Evolutionary conservation across 208 protist genomes (phyloP), one percentile per base, ranked within the genome.

Genomic region (Wallacemonas collosoma): DNA sequence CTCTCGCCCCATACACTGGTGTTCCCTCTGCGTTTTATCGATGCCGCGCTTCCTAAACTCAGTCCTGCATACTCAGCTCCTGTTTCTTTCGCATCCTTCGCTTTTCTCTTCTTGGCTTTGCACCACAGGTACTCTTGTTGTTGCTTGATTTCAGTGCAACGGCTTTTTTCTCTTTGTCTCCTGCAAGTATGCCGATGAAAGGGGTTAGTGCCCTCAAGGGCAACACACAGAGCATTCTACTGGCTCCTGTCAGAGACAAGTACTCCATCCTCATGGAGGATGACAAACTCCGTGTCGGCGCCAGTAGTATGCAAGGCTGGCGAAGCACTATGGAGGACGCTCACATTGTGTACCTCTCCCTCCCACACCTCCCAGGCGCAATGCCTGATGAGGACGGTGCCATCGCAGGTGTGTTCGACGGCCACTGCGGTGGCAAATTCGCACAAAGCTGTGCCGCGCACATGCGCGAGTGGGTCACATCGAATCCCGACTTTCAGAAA

Each of bases 281-380:
- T 78, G 92, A 97, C 75, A 97, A 97, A 60, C 63, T 95, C 15
- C 86, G 89, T 3, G 88, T 84, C n/a, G 92, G 92, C 26, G 90
- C 92, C 40, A 97, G 89, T 70, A 95, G 92, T 72, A 97, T 97
- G 92, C 92, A 97, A 63, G 92, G 92, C 14, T 97, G 92, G 92
- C 73, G 92, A 72, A 95, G 87, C 63, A 97, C 88, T 2, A 97
- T 97, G 92, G 89, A 97, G 64, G 92, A 97, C 73, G 92, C 92
- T 39, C 92, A 97, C 67, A 83, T 82, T 44, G 81, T 97, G 55
- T 91, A 89, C 72, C 86, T 97, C 55, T 89, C 89, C 39, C 71
- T 97, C 14, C 90, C 88, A n/a, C 72, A 86, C 26, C 68, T 96
- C 51, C 87, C 88, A 6, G 74, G 65, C 57, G 26, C 41, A 3